Conservation (phyloP, 495 filamentous ascomycete genomes). For the Clavariopsis aquatica region DNA sequence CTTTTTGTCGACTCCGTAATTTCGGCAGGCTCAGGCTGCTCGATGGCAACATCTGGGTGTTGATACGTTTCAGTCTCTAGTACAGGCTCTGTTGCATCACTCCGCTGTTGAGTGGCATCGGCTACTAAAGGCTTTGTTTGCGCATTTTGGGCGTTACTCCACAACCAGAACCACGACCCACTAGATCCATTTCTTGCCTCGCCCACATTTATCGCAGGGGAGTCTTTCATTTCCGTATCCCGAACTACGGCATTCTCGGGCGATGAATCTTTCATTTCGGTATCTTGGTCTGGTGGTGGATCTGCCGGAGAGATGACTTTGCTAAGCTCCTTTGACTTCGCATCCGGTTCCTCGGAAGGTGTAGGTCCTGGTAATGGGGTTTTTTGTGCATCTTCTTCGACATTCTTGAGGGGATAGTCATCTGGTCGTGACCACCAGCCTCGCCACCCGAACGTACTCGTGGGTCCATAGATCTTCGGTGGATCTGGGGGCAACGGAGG, state of each 20-base stretch:
- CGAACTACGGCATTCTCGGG: background rate
- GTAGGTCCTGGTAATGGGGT: slow-evolving; percentile 37
- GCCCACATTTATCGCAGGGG: background rate
- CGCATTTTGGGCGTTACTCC: slow-evolving; percentile 43
- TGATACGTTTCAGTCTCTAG: background rate
- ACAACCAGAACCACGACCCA: slow-evolving; percentile 46
- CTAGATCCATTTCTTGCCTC: slow-evolving; percentile 18
- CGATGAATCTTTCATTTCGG: slow-evolving; percentile 13
- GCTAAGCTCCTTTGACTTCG: slow-evolving; percentile 19
- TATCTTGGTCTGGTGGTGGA: slow-evolving; percentile 1
- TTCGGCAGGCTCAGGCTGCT: background rate
- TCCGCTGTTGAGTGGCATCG: background rate
- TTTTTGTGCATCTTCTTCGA: slow-evolving; percentile 33
- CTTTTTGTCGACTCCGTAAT: slow-evolving; percentile 14
- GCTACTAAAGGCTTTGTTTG: slow-evolving; percentile 24
- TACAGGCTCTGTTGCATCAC: background rate
- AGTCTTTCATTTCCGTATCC: slow-evolving; percentile 18
- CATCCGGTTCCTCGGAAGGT: slow-evolving; percentile 26
- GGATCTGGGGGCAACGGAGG: slow-evolving; percentile 39
- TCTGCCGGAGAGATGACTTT: background rate
- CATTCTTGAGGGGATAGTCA: slow-evolving; percentile 38
- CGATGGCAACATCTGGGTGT: background rate
- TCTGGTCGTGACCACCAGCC: slow-evolving; percentile 50
- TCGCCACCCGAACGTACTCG: slow-evolving; percentile 37
- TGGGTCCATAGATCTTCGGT: slow-evolving; percentile 17